A percentile compares a stretch with the other conserved stretches of the same genome.
These are phyloP conservation scores for Epichloe uncinata DNA, from an alignment of 2,329 filamentous ascomycete species.

Conservation along the genomic window DNA sequence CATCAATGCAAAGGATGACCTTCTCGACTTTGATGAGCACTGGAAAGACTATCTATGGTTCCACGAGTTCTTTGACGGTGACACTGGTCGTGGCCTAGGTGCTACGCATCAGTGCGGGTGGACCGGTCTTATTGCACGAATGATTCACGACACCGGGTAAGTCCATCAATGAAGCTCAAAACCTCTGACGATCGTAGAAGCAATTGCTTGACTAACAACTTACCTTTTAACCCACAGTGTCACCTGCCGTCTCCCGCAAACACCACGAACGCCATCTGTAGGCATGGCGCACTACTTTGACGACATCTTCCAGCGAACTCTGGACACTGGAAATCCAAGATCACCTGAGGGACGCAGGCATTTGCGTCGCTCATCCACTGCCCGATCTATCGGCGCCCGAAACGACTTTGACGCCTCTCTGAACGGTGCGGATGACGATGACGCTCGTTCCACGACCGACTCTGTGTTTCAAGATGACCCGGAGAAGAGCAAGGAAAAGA, in stretches of 20 bases:
- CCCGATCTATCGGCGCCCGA: constrained; percentile 68
- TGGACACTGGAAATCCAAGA: constrained; percentile 23
- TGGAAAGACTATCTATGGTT: constrained; percentile 86
- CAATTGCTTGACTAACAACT: not conserved
- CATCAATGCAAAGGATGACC: constrained; percentile 73
- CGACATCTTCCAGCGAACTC: constrained; percentile 54
- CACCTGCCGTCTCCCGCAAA: constrained; percentile 83
- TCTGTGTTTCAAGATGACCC: constrained; percentile 22
- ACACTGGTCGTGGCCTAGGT: constrained; percentile 76
- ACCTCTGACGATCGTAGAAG: not conserved
- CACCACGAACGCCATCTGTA: constrained; percentile 71
- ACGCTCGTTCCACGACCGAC: constrained; percentile 19
- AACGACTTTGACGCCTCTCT: constrained; percentile 57
- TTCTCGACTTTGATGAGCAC: constrained; percentile 79
- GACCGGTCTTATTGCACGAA: constrained; percentile 89
- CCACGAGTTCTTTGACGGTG: constrained; percentile 94
- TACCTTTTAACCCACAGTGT: constrained; percentile 36
- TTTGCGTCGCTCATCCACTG: constrained; percentile 67
- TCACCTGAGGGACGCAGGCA: constrained; percentile 29
- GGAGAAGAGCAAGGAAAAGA: constrained; percentile 33
- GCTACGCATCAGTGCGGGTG: constrained; percentile 93
- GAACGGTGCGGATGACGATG: constrained; percentile 33
- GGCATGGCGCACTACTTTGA: constrained; percentile 93
- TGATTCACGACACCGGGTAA: constrained; percentile 96
- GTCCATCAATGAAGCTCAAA: constrained; percentile 16